Conservation (phyloP, 768 basidiomycete species). For the Russula abietina region DNA sequence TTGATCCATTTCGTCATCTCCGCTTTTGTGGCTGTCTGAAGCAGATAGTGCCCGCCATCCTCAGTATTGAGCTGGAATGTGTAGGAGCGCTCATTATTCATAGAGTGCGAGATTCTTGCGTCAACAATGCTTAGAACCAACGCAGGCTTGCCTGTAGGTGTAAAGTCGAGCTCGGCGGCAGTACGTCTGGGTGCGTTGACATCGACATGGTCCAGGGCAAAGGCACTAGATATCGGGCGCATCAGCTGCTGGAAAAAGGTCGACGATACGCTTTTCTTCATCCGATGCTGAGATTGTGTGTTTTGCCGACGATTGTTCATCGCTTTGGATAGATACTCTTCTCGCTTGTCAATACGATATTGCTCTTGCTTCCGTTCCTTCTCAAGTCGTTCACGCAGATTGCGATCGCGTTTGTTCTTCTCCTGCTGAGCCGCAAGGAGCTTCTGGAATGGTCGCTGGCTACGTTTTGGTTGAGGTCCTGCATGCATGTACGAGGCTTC, state of each 20-base stretch:
- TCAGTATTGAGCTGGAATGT: conserved; percentile 80
- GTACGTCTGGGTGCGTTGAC: conserved; percentile 45
- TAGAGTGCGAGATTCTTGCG: conserved; percentile 60
- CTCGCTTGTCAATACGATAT: conserved; percentile 61
- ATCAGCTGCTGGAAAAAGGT: conserved; percentile 80
- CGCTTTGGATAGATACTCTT: conserved; percentile 68
- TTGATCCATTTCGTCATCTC: conserved; percentile 79
- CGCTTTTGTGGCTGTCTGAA: conserved; percentile 63
- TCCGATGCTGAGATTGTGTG: conserved; percentile 57
- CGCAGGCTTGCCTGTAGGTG: conserved; percentile 64
- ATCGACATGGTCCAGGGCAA: conserved; percentile 57
- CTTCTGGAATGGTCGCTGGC: conserved; percentile 58
- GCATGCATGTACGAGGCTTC: conserved; percentile 49
- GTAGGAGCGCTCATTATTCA: conserved; percentile 78
- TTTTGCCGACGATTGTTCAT: conserved; percentile 55
- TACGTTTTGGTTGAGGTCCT: conserved; percentile 46
- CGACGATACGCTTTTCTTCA: conserved; percentile 81
- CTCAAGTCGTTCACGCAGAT: conserved; percentile 59
- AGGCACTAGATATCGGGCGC: conserved; percentile 85
- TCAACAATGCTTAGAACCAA: conserved; percentile 70
- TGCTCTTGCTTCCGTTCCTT: conserved; percentile 77
- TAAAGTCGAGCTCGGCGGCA: conserved; percentile 69
- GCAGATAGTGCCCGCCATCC: conserved; percentile 76
- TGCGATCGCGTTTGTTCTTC: conserved; percentile 73
- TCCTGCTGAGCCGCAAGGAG: conserved; percentile 65